Base-by-base conservation (phyloP, 2,329 filamentous ascomycete genomes). In the Fusarium napiforme region DNA sequence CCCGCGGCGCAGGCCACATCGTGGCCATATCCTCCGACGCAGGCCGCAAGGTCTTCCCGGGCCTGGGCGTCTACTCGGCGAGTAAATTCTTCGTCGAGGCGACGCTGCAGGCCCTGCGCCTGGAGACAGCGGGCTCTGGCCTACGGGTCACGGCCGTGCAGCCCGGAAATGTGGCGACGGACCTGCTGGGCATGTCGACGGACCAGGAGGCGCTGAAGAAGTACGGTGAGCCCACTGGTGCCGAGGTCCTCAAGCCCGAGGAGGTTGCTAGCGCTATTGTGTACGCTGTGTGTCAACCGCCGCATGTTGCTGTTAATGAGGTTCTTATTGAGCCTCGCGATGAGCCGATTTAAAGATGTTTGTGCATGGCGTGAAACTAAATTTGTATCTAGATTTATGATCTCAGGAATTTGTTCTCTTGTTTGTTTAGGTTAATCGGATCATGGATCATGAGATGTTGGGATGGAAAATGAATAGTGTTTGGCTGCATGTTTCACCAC, bases 31-130 rank as follows among this genome's bases (percentile, higher is more conserved):
- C 93, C 1, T 95, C 93, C 0, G 93, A 95, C 72, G 93, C 93
- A 3, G 93, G 93, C 1, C 90, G 93, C 63, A 95, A 95, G 81
- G 92, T 94, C 12, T 95, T 95, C 84, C 92, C 93, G 1, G 93
- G 93, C 0, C 84, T 95, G 18, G 93, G 93, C 59, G 93, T 96
- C 40, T 96, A 96, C 85, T 94, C 92, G 0, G 93, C 92, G 32
- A 92, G 89, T 82, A 96, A 96, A 80, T 94, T 95, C 87, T 96
- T 96, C 79, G 92, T 96, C 61, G 93, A 96, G 80, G 93, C 92
- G 2, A 93, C 93, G 0, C 85, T 96, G n/a, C 93, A 95, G 81
- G 86, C 86, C 37, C 82, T 96, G 73, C 89, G 93, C 14, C 82
- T 95, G 12, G 93, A 96, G 85, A 95, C 93, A 0, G 93, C 91